Evolutionary conservation across 805 yeast genomes (phyloP).

Genomic region (Starmerella cellae): DNA sequence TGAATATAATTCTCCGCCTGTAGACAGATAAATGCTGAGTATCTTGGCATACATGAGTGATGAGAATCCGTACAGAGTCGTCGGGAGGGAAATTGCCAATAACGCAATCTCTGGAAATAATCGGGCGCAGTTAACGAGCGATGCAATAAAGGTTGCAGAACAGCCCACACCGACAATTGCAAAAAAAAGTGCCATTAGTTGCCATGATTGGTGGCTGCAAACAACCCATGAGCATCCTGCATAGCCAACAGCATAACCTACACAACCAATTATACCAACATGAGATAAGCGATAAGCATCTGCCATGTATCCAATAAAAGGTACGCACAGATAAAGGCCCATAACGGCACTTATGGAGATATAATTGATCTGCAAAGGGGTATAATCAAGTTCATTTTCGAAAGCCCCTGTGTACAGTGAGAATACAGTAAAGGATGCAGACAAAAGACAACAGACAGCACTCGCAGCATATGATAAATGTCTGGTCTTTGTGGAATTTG

Average conservation of each 20-base stretch:
- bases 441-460: constrained; percentile 38
- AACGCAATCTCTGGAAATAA: constrained; percentile 67
- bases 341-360: constrained; percentile 61
- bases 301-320: constrained; percentile 66
- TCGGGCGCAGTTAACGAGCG: constrained; percentile 62
- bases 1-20: background rate
- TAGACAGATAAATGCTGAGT: constrained; percentile 17
- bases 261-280: constrained; percentile 46
- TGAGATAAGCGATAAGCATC: constrained; percentile 77
- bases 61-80: constrained; percentile 74
- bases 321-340: constrained; percentile 78
- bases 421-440: constrained; percentile 74
- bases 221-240: constrained; percentile 27
- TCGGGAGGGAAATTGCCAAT: constrained; percentile 76
- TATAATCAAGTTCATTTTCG: constrained; percentile 42
- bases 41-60: constrained; percentile 61
- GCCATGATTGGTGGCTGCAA: constrained; percentile 13
- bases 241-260: constrained; percentile 60
- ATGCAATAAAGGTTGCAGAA: constrained; percentile 28
- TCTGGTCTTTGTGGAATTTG: background rate
- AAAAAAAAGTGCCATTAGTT: constrained; percentile 24
- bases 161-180: constrained; percentile 30
- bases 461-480: constrained; percentile 8
- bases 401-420: constrained; percentile 67
- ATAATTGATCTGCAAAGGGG: constrained; percentile 55